A percentile compares a stretch with the other conserved stretches of the same genome.
Conservation (phyloP, 2,329 filamentous ascomycete genomes). For the Paraconiothyrium sp. region DNA sequence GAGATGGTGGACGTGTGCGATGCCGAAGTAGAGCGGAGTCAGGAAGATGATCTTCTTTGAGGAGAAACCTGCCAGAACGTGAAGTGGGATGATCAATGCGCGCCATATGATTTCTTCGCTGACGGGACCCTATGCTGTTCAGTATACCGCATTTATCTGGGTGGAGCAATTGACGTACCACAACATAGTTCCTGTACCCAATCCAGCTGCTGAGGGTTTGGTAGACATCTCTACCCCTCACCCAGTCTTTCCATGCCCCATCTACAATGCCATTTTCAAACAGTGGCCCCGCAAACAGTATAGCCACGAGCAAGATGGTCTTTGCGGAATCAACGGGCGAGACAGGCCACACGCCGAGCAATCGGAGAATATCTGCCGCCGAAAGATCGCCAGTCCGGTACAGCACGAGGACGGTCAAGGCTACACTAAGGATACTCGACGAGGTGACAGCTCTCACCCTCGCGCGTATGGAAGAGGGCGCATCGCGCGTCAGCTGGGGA, state of each 20-base stretch:
- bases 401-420: conserved; percentile 74
- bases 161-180: conserved; percentile 66
- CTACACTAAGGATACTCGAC: conserved; percentile 75
- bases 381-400: conserved; percentile 62
- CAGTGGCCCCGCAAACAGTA: conserved; percentile 85
- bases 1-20: conserved; percentile 94
- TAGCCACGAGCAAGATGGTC: conserved; percentile 74
- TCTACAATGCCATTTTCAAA: conserved; percentile 82
- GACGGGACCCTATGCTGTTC: conserved; percentile 69
- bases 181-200: conserved; percentile 86
- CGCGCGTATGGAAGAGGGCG: conserved; percentile 86
- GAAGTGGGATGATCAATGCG: conserved; percentile 82
- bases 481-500: conserved; percentile 80
- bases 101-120: conserved; percentile 96
- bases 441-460: conserved; percentile 82
- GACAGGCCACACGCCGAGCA: conserved; percentile 84
- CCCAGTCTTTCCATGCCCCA: conserved; percentile 72
- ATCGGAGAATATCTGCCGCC: conserved; percentile 65
- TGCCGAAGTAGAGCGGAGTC: conserved; percentile 88
- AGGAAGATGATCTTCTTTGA: conserved; percentile 74
- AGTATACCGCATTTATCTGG: conserved; percentile 14
- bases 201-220: conserved; percentile 75
- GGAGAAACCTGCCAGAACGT: conserved; percentile 71
- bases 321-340: conserved; percentile 70
- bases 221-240: conserved; percentile 64